Conservation (phyloP, 805 yeast genomes). For the Candida hungchunana region DNA sequence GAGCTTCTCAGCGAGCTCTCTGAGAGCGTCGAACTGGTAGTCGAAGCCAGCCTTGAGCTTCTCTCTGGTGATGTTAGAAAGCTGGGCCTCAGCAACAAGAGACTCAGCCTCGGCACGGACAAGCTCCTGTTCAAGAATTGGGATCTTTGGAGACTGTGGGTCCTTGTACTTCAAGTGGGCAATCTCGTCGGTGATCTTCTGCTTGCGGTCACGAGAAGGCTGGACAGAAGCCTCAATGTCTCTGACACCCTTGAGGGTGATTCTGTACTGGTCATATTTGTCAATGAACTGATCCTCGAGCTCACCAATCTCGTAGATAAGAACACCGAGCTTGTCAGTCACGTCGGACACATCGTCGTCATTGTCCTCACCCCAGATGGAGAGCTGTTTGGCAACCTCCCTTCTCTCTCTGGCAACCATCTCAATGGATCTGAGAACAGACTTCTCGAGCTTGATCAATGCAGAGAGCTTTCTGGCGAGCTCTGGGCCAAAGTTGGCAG, state of each 20-base stretch:
- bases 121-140: constrained; percentile 94
- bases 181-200: constrained; percentile 94
- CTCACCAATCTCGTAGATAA: constrained; percentile 94
- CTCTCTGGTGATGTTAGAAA: constrained; percentile 96
- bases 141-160: constrained; percentile 94
- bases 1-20: constrained; percentile 93
- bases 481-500: constrained; percentile 94
- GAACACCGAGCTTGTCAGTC: constrained; percentile 94
- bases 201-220: constrained; percentile 97
- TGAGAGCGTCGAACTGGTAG: constrained; percentile 92
- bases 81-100: constrained; percentile 97
- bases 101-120: constrained; percentile 99
- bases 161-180: constrained; percentile 98
- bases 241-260: constrained; percentile 89
- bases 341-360: constrained; percentile 97
- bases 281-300: constrained; percentile 97
- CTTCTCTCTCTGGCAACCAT: constrained; percentile 90
- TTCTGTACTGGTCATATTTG: constrained; percentile 96
- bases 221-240: constrained; percentile 97
- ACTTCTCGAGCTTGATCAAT: constrained; percentile 93
- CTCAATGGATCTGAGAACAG: constrained; percentile 90
- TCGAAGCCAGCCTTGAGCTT: constrained; percentile 95
- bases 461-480: constrained; percentile 87
- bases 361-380: constrained; percentile 96
- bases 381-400: constrained; percentile 94